Base-by-base conservation (phyloP, 2,329 filamentous ascomycete species). In the Aspergillus sergii region DNA sequence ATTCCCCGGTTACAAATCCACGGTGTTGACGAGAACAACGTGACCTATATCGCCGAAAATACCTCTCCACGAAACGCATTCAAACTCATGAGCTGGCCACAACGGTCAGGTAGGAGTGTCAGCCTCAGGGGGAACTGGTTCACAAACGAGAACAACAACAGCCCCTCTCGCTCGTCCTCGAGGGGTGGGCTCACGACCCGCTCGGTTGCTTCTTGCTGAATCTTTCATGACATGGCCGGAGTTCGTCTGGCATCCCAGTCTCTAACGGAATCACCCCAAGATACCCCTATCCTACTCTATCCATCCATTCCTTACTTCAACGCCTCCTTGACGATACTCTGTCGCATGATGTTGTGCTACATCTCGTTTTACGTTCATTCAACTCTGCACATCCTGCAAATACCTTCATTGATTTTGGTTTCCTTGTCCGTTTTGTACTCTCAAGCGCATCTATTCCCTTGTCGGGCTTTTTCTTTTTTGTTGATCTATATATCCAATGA, bases 11-110 rank as follows among this genome's bases (percentile, higher is more conserved):
- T 75, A 4, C 72, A 73, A 39, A 72, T 76, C 51, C 72, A 75
- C 32, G 71, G 71, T 14, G 71, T 77, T 21, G 74, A 78, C 50
- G 68, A 73, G 34, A 76, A 78, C 57, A 76, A 76, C 50, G 73
- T 76, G 21, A 68, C 70, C 54, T 75, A 76, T 58, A 58, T 73
- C 50, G 69, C 74, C n/a, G 69, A 73, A 28, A 68, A 70, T 28
- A 67, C 69, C 1, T 67, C 71, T 0, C 66, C 71, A 3, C 64
- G 64, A 30, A 71, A 72, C 54, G 72, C 75, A 4, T 71, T 75
- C 23, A 72, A 69, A 45, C 63, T 77, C 12, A 74, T 76, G 67
- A 74, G 66, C 56, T 77, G 74, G 70, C 68, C 75, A 3, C 69
- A 69, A 26, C 69, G 69, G 51, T 57, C 66, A 9, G 58, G 57